Evolutionary conservation across 2,329 filamentous ascomycete species (phyloP).

Genomic region (Blastomyces parvus): DNA sequence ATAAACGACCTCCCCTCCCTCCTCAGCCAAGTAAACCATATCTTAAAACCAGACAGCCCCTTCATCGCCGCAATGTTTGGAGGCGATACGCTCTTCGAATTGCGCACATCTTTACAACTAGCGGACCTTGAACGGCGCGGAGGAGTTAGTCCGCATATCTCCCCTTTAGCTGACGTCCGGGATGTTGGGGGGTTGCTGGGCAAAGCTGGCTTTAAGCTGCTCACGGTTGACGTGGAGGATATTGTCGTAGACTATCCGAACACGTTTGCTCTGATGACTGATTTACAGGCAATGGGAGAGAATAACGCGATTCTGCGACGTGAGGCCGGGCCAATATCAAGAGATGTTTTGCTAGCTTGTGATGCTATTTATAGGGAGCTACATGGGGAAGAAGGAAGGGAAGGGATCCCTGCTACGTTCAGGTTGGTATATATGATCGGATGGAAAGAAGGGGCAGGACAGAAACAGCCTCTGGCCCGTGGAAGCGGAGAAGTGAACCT

Average conservation of each 20-base stretch:
- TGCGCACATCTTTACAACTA: slow-evolving; percentile 85
- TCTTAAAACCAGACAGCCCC: slow-evolving; percentile 81
- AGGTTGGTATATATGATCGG: slow-evolving; percentile 98
- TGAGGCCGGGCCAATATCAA: slow-evolving; percentile 65
- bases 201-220: slow-evolving; percentile 82
- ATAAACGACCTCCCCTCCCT: slow-evolving; percentile 89
- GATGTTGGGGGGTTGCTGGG: slow-evolving; percentile 83
- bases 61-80: slow-evolving; percentile 96
- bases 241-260: slow-evolving; percentile 92
- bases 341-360: slow-evolving; percentile 76
- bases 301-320: slow-evolving; percentile 79
- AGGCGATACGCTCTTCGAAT: slow-evolving; percentile 85
- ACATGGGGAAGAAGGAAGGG: slow-evolving; percentile 66
- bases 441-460: slow-evolving; percentile 77
- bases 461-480: slow-evolving; percentile 68
- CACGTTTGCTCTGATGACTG: slow-evolving; percentile 81
- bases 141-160: slow-evolving; percentile 85
- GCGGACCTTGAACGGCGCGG: slow-evolving; percentile 83
- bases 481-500: slow-evolving; percentile 82
- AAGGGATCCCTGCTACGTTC: slow-evolving; percentile 74
- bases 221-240: slow-evolving; percentile 95
- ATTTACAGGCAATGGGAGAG: slow-evolving; percentile 95
- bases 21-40: slow-evolving; percentile 71
- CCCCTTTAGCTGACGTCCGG: slow-evolving; percentile 80
- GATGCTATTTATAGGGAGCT: slow-evolving; percentile 82